Evolutionary conservation across 2,329 filamentous ascomycete species (phyloP), one percentile per base, ranked within the genome.

Genomic region (Ophiostoma piceae): DNA sequence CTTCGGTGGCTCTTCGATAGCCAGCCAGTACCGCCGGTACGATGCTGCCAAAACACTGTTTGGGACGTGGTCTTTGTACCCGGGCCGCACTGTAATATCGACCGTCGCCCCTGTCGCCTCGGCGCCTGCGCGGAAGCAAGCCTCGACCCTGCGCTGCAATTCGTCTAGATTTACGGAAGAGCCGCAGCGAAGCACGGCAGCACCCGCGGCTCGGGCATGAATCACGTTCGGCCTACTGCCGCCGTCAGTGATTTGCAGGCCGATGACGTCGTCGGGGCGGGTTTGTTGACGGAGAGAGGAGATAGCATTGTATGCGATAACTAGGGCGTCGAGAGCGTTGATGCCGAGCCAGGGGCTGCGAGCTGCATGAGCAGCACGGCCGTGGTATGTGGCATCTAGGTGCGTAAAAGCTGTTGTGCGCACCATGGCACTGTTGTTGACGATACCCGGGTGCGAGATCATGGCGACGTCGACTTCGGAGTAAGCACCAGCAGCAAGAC

Each of bases 151-250:
- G 22, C 22, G n/a, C 51, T 57, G 51, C 8, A 57, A n/a, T 11
- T 57, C 51, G 3, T 57, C n/a, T 8, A 57, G 51, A 12, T 26
- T 9, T 11, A n/a, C 22, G n/a, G 51, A n/a, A 26, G 51, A n/a
- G 3, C n/a, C n/a, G 3, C n/a, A n/a, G 22, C 51, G 51, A 12
- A 57, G 51, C 51, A 57, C 51, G 2, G 51, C 51, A 8, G 51
- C 11, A n/a, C n/a, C 51, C 3, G 51, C 51, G 2, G 51, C 51
- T 26, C 16, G 51, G 16, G 67, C 67, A 16, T 68, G 67, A 12
- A 68, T 68, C 12, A 68, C 22, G 37, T 68, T 68, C n/a, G 67
- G 51, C 14, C 35, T 57, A 37, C 64, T 57, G 54, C 67, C 67
- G 16, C 67, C 67, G 7, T 68, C 67, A 11, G 67, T 68, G 35